Evolutionary conservation across 2,329 filamentous ascomycete genomes (phyloP), one percentile per base, ranked within the genome.

Genomic region (Cladosporium sp.): DNA sequence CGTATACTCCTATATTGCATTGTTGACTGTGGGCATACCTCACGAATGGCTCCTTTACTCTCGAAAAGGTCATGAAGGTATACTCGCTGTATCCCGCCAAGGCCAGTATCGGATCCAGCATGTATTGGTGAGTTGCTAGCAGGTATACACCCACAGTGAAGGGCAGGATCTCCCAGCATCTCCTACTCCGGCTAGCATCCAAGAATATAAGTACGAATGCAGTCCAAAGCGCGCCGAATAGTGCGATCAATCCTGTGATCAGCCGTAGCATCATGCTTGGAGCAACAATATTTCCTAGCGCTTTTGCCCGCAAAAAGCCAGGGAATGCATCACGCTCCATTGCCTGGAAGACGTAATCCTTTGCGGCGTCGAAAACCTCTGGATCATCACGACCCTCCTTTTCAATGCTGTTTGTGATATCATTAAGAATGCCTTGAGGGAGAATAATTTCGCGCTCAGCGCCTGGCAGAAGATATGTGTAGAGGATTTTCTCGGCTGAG

Each of bases 251-350:
- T 39, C 94, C 95, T 70, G 97, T 77, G 54, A 96, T 92, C 60
- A 98, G 82, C 63, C 95, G 87, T 71, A 96, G 84, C 75, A 98
- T 88, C 70, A 96, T 89, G 56, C 92, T 96, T 18, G 94, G 88
- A 3, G 94, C 95, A 30, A 99, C 94, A 16, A 99, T 85, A 75
- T 99, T 99, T 67, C 96, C 96, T 26, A 99, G 84, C 2, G 95
- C 95, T 81, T 98, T 98, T 80, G 92, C 92, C 75, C 94, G 87
- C 66, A 99, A 84, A 79, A 99, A 99, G 0, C 94, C 94, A 0
- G 96, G 95, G 76, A 97, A 99, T n/a, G 96, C 95, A 80, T 99
- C 95, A 64, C 96, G 88, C 80, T 99, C 96, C 95, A 99, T 99
- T 36, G 96, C 96, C 80, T 99, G 96, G 79, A 98, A 99, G 68